Evolutionary conservation across 192 early-diverging fungal genomes (phyloP).

Genomic region (Backusella luteola): DNA sequence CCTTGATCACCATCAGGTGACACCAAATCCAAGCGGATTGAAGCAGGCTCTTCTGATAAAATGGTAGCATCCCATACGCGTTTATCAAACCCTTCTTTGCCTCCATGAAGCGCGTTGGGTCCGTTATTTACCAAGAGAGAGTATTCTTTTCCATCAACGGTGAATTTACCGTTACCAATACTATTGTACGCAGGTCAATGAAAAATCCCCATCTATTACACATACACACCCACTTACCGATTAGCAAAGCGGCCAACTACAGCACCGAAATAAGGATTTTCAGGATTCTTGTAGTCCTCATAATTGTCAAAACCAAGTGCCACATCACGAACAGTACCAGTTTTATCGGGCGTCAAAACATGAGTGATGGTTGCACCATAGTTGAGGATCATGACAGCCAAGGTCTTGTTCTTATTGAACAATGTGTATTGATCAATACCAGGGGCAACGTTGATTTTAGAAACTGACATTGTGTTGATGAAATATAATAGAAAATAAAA

Average conservation of each 20-base stretch:
- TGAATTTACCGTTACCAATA: constrained; percentile 60
- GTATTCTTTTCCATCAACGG: constrained; percentile 56
- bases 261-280: constrained; percentile 80
- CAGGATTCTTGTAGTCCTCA: constrained; percentile 39
- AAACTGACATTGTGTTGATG: constrained; percentile 23
- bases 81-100: constrained; percentile 71
- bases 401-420: constrained; percentile 29
- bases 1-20: constrained; percentile 76
- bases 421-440: constrained; percentile 36
- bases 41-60: constrained; percentile 40
- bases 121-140: constrained; percentile 65
- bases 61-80: constrained; percentile 54
- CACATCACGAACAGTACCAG: constrained; percentile 57
- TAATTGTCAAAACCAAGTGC: constrained; percentile 71
- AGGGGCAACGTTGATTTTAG: constrained; percentile 19
- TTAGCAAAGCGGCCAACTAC: constrained; percentile 76
- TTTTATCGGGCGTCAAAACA: constrained; percentile 58
- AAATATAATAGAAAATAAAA: neutral
- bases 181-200: constrained; percentile 23
- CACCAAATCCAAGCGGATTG: constrained; percentile 51
- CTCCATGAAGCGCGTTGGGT: constrained; percentile 81
- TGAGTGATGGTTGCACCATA: constrained; percentile 73
- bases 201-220: neutral
- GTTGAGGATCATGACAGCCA: constrained; percentile 48
- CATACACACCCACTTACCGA: constrained; percentile 37